Percentiles rank a stretch among this genome's conserved stretches.
Conservation (phyloP, 2,329 filamentous ascomycete genomes). For the Alternaria gaisen region DNA sequence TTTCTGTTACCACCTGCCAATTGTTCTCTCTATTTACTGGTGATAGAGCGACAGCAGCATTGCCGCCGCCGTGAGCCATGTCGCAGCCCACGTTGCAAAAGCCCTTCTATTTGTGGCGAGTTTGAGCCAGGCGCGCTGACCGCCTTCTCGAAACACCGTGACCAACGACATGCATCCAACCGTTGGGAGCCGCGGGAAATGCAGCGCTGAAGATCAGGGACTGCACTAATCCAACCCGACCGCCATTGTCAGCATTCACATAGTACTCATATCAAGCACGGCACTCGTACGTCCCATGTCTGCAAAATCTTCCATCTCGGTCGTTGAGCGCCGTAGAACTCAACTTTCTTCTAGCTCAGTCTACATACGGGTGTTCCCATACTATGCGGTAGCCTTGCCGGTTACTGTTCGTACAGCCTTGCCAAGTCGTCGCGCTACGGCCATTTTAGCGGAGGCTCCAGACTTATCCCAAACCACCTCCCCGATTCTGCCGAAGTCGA, state of each 20-base stretch:
- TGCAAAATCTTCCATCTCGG: not conserved
- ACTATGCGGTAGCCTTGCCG: conserved; percentile 21
- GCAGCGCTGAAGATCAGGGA: conserved; percentile 27
- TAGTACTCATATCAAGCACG: not conserved
- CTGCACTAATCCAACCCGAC: conserved; percentile 10
- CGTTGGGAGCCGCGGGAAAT: conserved; percentile 22
- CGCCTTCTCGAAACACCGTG: conserved; percentile 30
- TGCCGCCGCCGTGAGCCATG: conserved; percentile 14
- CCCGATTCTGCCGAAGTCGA: conserved; percentile 32
- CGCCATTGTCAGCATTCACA: conserved; percentile 2
- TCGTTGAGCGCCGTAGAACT: not conserved
- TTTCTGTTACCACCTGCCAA: not conserved
- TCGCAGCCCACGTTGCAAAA: conserved; percentile 30
- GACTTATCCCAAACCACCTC: conserved; percentile 30
- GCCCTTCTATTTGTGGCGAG: conserved; percentile 35
- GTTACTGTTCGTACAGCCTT: conserved; percentile 25
- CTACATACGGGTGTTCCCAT: not conserved
- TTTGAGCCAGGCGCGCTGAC: conserved; percentile 34
- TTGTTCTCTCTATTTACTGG: not conserved
- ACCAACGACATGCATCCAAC: conserved; percentile 20
- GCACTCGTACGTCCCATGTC: not conserved
- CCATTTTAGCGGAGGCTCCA: conserved; percentile 36
- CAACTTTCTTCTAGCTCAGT: conserved; percentile 4
- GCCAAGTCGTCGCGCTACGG: conserved; percentile 35
- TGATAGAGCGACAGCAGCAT: conserved; percentile 4